A percentile compares a stretch with the other conserved stretches of the same genome.
These are phyloP conservation scores for Vararia minispora DNA, from an alignment of 768 basidiomycete genomes.

Conservation along the genomic window DNA sequence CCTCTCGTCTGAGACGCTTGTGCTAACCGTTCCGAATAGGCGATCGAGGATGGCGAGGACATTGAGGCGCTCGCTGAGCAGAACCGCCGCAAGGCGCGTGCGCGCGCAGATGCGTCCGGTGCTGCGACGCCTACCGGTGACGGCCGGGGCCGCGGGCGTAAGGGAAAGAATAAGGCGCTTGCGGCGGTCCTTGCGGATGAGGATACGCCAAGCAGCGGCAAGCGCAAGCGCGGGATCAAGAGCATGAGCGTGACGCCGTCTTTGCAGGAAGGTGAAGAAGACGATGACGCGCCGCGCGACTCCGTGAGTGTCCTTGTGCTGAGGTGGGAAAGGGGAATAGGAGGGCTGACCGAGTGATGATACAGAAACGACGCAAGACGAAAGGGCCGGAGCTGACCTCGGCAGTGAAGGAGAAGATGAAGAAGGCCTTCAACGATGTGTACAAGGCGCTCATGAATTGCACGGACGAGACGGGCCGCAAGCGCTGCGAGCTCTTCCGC, in stretches of 20 bases:
- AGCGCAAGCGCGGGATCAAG: conserved; percentile 50
- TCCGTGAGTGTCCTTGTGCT: conserved; percentile 31
- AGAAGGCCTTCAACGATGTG: conserved; percentile 71
- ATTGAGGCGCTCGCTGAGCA: conserved; percentile 62
- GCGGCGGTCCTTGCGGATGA: conserved; percentile 18
- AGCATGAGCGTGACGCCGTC: conserved; percentile 72
- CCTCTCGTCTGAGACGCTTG: no score
- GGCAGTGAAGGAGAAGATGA: conserved; percentile 63
- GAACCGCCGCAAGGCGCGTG: conserved; percentile 46
- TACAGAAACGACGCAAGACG: conserved; percentile 79
- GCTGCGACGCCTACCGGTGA: conserved; percentile 59
- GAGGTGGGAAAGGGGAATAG: no score
- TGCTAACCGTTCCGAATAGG: conserved; percentile 28
- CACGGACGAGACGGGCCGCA: conserved; percentile 63
- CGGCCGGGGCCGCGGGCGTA: conserved; percentile 44
- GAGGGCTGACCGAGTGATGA: no score
- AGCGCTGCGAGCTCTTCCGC: conserved; percentile 79
- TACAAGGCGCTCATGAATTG: conserved; percentile 63
- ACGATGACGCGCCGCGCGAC: conserved; percentile 57
- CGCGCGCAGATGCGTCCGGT: conserved; percentile 46
- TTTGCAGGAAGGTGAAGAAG: conserved; percentile 64
- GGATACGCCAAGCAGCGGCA: conserved; percentile 36
- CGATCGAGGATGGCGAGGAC: conserved; percentile 75
- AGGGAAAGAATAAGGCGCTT: conserved; percentile 43
- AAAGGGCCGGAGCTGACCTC: conserved; percentile 48